phyloP scores from a whole-genome alignment of 495 filamentous ascomycete genomes.

The Annulohypoxylon moriforme region DNA sequence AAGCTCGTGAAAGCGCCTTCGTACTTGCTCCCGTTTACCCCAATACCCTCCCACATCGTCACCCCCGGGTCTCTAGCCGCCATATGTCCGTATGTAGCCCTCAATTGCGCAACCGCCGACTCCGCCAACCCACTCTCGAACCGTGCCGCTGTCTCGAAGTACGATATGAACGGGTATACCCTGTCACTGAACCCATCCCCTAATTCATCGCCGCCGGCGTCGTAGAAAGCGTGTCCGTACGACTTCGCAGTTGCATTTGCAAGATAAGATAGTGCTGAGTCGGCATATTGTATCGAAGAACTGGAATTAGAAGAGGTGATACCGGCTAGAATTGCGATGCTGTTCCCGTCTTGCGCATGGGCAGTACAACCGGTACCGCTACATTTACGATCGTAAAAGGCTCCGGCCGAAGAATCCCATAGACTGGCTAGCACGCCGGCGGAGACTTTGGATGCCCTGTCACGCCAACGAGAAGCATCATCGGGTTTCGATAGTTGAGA shows the following conservation, averaged over 20 bases:
- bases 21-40: constrained; percentile 51
- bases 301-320: constrained; percentile 28
- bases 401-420: constrained; percentile 52
- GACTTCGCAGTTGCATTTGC: constrained; percentile 41
- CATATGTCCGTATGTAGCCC: constrained; percentile 61
- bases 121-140: constrained; percentile 49
- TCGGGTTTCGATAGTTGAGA: constrained; percentile 39
- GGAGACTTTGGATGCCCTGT: constrained; percentile 48
- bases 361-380: constrained; percentile 39
- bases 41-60: constrained; percentile 57
- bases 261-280: constrained; percentile 50
- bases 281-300: constrained; percentile 31
- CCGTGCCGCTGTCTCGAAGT: constrained; percentile 60
- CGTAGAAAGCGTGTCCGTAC: constrained; percentile 62
- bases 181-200: constrained; percentile 50
- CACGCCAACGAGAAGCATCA: constrained; percentile 53
- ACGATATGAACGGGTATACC: constrained; percentile 64
- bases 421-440: constrained; percentile 47
- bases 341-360: constrained; percentile 62
- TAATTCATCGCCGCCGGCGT: constrained; percentile 51
- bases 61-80: constrained; percentile 55
- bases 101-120: constrained; percentile 55
- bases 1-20: constrained; percentile 53
- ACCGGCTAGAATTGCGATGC: constrained; percentile 54
- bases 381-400: constrained; percentile 54